Conservation (phyloP, 2,329 filamentous ascomycete species). For the Diaporthe sp. region DNA sequence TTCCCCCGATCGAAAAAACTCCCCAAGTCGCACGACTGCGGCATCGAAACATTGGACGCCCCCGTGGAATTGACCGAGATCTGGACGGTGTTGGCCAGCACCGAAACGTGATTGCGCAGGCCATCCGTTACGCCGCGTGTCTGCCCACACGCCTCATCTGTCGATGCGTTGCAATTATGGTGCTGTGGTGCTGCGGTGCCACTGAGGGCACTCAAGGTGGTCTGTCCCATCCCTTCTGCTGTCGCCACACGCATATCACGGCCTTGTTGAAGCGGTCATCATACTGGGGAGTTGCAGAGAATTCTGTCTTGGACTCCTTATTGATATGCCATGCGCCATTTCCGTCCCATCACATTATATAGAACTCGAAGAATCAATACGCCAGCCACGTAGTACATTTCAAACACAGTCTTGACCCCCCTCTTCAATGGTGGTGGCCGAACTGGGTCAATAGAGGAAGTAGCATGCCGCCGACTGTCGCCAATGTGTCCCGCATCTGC, state of each 20-base stretch:
- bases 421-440: constrained; percentile 76
- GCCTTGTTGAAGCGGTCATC: not conserved
- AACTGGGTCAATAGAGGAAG: constrained; percentile 83
- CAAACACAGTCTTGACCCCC: not conserved
- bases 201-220: not conserved
- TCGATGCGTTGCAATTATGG: not conserved
- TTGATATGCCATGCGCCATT: constrained; percentile 17
- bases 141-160: not conserved
- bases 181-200: not conserved
- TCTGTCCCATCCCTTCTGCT: not conserved
- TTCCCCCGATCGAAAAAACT: not conserved
- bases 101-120: not conserved
- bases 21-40: constrained; percentile 26
- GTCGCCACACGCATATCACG: not conserved
- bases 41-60: constrained; percentile 29
- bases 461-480: constrained; percentile 82
- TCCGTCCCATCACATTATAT: not conserved
- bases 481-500: constrained; percentile 77
- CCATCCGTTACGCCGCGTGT: not conserved
- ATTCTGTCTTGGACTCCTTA: constrained; percentile 28
- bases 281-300: not conserved
- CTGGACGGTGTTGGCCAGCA: not conserved
- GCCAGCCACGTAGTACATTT: constrained; percentile 9
- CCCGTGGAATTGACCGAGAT: constrained; percentile 27
- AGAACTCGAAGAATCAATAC: constrained; percentile 21